These are phyloP conservation scores for Penicillium palitans DNA, from an alignment of 2,329 filamentous ascomycete genomes.

Conservation along the genomic window DNA sequence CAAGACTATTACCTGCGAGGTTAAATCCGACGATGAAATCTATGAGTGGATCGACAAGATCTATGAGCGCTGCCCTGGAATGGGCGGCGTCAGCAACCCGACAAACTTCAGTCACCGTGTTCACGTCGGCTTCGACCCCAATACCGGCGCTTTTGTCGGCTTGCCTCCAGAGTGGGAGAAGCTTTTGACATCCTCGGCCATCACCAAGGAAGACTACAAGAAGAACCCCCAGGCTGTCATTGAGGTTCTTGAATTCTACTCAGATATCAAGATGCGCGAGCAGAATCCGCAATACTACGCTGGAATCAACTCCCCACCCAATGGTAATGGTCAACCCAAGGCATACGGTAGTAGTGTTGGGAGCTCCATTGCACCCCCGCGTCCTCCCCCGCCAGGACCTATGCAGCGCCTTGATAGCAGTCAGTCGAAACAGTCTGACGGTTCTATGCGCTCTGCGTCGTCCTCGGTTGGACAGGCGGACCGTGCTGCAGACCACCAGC, in stretches of 20 bases:
- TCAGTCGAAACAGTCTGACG: constrained; percentile 36
- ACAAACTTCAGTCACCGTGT: constrained; percentile 98
- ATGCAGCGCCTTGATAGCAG: constrained; percentile 48
- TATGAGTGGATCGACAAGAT: constrained; percentile 99
- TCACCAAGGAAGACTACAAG: constrained; percentile 98
- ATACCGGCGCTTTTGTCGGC: constrained; percentile 92
- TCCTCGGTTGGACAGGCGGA: constrained; percentile 57
- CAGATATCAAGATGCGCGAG: constrained; percentile 65
- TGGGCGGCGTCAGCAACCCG: constrained; percentile 97
- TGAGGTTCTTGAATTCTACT: constrained; percentile 69
- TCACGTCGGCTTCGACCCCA: constrained; percentile 94
- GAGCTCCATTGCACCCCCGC: constrained; percentile 65
- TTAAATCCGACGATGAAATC: constrained; percentile 93
- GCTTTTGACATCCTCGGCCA: constrained; percentile 89
- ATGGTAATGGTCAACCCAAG: constrained; percentile 45
- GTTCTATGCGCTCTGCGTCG: constrained; percentile 35
- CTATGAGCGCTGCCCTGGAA: constrained; percentile 92
- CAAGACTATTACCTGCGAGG: constrained; percentile 84
- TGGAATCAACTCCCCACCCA: constrained; percentile 62
- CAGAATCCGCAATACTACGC: constrained; percentile 62
- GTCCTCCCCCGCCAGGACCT: constrained; percentile 60
- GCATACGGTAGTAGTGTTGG: constrained; percentile 53
- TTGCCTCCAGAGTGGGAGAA: constrained; percentile 97
- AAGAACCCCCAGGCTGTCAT: constrained; percentile 83
- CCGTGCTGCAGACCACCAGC: constrained; percentile 46